Evolutionary conservation across 2,329 filamentous ascomycete species (phyloP).

Genomic region (Metarhizium anisopliae): DNA sequence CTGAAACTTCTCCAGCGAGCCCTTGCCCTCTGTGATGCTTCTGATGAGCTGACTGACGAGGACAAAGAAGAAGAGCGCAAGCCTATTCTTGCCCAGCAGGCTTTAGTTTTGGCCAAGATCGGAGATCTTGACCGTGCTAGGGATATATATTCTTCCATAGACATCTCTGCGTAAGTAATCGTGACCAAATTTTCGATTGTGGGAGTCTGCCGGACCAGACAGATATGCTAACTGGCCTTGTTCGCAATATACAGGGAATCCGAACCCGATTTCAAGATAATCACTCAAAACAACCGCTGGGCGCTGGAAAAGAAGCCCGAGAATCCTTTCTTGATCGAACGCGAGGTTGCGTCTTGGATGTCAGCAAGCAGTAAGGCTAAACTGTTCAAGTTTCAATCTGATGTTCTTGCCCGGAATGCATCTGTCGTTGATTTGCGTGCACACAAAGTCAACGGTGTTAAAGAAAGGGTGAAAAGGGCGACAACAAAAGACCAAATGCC

Average conservation of each 20-base stretch:
- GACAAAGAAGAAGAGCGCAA: constrained; percentile 68
- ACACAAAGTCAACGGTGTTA: constrained; percentile 58
- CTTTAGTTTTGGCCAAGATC: constrained; percentile 59
- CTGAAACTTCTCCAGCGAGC: constrained; percentile 61
- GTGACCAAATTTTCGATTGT: neutral
- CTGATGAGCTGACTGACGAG: constrained; percentile 63
- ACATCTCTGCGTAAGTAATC: constrained; percentile 47
- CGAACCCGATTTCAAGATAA: constrained; percentile 56
- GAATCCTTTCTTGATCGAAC: constrained; percentile 63
- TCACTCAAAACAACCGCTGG: constrained; percentile 56
- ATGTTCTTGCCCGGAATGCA: constrained; percentile 48
- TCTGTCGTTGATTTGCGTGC: constrained; percentile 56
- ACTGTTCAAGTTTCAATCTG: constrained; percentile 62
- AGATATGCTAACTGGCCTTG: constrained; percentile 17
- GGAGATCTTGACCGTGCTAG: constrained; percentile 59
- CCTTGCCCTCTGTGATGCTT: constrained; percentile 59
- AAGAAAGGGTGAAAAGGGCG: constrained; percentile 34
- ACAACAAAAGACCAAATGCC: constrained; percentile 22
- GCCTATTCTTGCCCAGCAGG: constrained; percentile 68
- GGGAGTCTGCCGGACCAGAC: neutral
- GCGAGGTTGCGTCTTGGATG: constrained; percentile 47
- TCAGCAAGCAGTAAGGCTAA: constrained; percentile 48
- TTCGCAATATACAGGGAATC: constrained; percentile 36
- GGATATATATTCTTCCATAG: constrained; percentile 51
- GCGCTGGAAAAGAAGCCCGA: constrained; percentile 29